Evolutionary conservation across 169 alveolate genomes (phyloP).

Genomic region (Plasmodium inui): DNA sequence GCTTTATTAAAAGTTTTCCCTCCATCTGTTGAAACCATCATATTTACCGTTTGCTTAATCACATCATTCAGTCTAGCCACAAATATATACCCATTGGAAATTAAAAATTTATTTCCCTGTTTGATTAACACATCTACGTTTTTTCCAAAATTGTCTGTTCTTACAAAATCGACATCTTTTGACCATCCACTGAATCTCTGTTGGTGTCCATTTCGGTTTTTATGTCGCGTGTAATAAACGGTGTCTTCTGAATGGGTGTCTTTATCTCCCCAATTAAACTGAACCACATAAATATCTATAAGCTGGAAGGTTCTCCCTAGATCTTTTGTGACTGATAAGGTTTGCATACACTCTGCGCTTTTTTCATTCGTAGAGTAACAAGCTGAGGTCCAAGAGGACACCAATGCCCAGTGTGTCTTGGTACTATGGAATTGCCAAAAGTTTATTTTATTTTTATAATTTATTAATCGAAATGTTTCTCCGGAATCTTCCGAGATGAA

Average conservation of each 20-base stretch:
- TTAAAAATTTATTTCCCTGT: constrained; percentile 95
- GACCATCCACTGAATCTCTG: constrained; percentile 94
- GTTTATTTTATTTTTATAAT: constrained; percentile 84
- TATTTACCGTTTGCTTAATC: constrained; percentile 91
- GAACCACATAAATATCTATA: constrained; percentile 91
- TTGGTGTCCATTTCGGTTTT: constrained; percentile 89
- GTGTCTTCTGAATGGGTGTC: constrained; percentile 78
- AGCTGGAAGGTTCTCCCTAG: constrained; percentile 88
- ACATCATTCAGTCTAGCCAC: constrained; percentile 92
- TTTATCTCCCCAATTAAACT: constrained; percentile 94
- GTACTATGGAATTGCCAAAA: constrained; percentile 89
- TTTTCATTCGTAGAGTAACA: constrained; percentile 79
- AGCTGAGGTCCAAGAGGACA: constrained; percentile 91
- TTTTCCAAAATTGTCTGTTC: constrained; percentile 93
- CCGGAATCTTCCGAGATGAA: constrained; percentile 84
- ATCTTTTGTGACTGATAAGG: constrained; percentile 89
- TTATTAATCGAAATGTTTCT: constrained; percentile 82
- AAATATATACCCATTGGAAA: constrained; percentile 94
- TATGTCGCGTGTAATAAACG: constrained; percentile 81
- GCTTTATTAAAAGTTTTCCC: constrained; percentile 90
- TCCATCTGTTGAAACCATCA: constrained; percentile 92
- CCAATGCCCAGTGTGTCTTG: constrained; percentile 88
- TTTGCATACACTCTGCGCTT: constrained; percentile 91
- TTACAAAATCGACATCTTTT: constrained; percentile 89
- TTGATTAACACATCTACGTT: constrained; percentile 85